Evolutionary conservation across 208 protist genomes (phyloP).

Genomic region (Angomonas desouzai): DNA sequence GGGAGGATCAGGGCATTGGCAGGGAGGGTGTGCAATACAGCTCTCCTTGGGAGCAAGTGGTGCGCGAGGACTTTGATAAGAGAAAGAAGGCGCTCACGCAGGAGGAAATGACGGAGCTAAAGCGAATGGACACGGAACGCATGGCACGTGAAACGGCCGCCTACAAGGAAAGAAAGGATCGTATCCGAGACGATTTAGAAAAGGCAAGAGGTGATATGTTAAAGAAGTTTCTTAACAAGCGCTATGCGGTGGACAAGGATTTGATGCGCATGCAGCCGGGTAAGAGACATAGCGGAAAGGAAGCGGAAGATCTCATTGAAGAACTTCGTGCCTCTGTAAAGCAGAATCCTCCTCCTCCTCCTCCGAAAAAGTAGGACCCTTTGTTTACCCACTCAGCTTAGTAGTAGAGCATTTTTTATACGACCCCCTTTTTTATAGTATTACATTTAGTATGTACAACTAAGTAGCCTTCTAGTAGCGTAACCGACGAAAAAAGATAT

Average conservation of each 20-base stretch:
- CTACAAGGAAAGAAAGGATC: conserved; percentile 90
- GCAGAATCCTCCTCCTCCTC: not conserved
- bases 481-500: conserved; percentile 3
- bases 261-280: conserved; percentile 91
- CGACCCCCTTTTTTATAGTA: conserved; percentile 13
- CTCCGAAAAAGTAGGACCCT: conserved; percentile 5
- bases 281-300: conserved; percentile 76
- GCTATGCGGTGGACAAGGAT: conserved; percentile 90
- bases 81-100: conserved; percentile 90
- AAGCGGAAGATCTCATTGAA: conserved; percentile 80
- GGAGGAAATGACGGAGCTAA: conserved; percentile 91
- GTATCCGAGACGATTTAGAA: conserved; percentile 86
- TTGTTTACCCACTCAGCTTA: not conserved
- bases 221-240: conserved; percentile 92
- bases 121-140: conserved; percentile 90
- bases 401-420: not conserved
- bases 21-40: conserved; percentile 82
- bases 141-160: conserved; percentile 88
- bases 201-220: conserved; percentile 89
- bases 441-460: conserved; percentile 3
- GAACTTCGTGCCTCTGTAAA: conserved; percentile 61
- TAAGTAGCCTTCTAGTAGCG: not conserved
- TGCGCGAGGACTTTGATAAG: conserved; percentile 90
- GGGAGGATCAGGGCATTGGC: conserved; percentile 87
- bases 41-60: conserved; percentile 87